These are phyloP conservation scores for Artemisia annua DNA, from an alignment of 129 eudicot species.

Conservation along the genomic window DNA sequence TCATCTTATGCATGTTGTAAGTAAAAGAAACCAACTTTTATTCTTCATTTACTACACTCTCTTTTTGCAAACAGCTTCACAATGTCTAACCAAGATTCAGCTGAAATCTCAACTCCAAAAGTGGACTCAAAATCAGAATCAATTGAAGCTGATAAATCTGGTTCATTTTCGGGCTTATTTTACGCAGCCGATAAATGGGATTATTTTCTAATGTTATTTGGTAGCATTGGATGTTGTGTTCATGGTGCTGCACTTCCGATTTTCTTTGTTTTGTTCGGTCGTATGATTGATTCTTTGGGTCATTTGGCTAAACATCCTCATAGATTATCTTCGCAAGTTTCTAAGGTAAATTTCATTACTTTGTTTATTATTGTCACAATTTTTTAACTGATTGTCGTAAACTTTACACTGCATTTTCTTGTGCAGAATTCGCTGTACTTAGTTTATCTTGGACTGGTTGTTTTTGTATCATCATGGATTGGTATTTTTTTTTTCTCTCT, in stretches of 20 bases:
- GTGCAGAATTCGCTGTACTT: slow-evolving; percentile 74
- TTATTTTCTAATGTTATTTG: slow-evolving; percentile 66
- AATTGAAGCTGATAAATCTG: slow-evolving; percentile 25
- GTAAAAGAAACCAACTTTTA: slow-evolving; percentile 15
- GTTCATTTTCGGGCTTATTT: slow-evolving; percentile 55
- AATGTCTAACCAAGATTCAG: slow-evolving; percentile 34
- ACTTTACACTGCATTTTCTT: background rate
- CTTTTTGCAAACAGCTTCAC: slow-evolving; percentile 12
- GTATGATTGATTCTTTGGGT: slow-evolving; percentile 77
- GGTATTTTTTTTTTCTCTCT: slow-evolving; percentile 40
- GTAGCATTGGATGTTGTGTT: slow-evolving; percentile 70
- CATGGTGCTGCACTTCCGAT: slow-evolving; percentile 89
- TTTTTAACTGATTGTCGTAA: background rate
- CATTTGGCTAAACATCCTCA: slow-evolving; percentile 63
- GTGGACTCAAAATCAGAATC: slow-evolving; percentile 33
- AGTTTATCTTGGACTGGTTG: slow-evolving; percentile 74
- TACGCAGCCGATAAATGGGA: slow-evolving; percentile 71
- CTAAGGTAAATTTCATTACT: slow-evolving; percentile 43
- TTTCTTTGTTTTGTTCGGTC: slow-evolving; percentile 75
- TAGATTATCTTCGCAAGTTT: slow-evolving; percentile 54
- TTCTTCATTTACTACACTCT: slow-evolving; percentile 12
- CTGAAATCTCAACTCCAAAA: slow-evolving; percentile 29
- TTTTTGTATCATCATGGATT: slow-evolving; percentile 77
- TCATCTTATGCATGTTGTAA: slow-evolving; percentile 26
- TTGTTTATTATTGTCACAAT: background rate